These are phyloP conservation scores for Candida sphagnicola DNA, from an alignment of 805 yeast species.

Conservation along the genomic window DNA sequence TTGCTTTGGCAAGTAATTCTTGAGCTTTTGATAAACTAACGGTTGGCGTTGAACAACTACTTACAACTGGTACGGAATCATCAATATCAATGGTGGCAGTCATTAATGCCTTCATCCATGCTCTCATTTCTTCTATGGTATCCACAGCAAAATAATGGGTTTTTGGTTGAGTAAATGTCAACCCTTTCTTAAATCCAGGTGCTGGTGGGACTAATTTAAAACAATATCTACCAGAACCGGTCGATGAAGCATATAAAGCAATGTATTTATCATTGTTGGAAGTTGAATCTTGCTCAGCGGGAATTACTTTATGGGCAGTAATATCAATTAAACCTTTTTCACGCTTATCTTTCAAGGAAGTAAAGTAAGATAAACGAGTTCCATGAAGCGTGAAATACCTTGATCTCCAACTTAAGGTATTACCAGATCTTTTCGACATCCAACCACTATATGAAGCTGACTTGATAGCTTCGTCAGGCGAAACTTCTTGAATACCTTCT, in stretches of 20 bases:
- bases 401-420: slow-evolving; percentile 82
- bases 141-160: slow-evolving; percentile 97
- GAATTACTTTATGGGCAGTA: slow-evolving; percentile 88
- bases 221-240: slow-evolving; percentile 91
- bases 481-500: slow-evolving; percentile 78
- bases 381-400: slow-evolving; percentile 87
- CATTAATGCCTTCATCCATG: slow-evolving; percentile 92
- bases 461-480: slow-evolving; percentile 74
- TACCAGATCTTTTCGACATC: slow-evolving; percentile 89
- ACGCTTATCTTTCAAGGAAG: slow-evolving; percentile 68
- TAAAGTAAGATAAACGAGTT: slow-evolving; percentile 85
- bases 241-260: slow-evolving; percentile 85
- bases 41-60: slow-evolving; percentile 95
- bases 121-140: slow-evolving; percentile 83
- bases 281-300: slow-evolving; percentile 48
- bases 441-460: slow-evolving; percentile 83
- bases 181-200: slow-evolving; percentile 92
- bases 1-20: slow-evolving; percentile 75
- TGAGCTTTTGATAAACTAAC: slow-evolving; percentile 85
- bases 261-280: slow-evolving; percentile 73
- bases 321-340: slow-evolving; percentile 95
- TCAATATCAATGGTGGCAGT: slow-evolving; percentile 96
- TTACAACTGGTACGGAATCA: slow-evolving; percentile 84
- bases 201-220: slow-evolving; percentile 95
- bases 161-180: slow-evolving; percentile 94